Evolutionary conservation across 768 basidiomycete species (phyloP).

Genomic region (Suillus subalutaceus): DNA sequence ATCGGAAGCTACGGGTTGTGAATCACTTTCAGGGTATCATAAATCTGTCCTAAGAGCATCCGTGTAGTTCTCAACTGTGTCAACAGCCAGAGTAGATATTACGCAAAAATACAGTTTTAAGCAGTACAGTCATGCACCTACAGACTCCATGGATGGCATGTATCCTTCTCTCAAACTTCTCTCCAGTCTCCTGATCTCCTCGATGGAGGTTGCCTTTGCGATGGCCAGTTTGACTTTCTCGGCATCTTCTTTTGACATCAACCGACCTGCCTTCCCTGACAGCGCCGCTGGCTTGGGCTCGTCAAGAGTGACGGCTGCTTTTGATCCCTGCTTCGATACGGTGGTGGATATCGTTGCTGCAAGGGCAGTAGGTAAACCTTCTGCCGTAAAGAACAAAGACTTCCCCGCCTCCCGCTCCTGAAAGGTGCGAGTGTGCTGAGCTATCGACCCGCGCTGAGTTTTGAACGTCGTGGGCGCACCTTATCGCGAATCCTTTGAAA

Average conservation of each 20-base stretch:
- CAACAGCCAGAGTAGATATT: conserved; percentile 18
- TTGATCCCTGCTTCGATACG: conserved; percentile 67
- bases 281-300: conserved; percentile 68
- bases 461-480: conserved; percentile 58
- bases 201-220: conserved; percentile 86
- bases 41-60: neutral
- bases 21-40: neutral
- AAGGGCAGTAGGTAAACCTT: conserved; percentile 76
- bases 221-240: conserved; percentile 87
- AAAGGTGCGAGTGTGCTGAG: conserved; percentile 29
- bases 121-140: conserved; percentile 63
- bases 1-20: conserved; percentile 54
- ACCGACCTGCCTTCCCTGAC: conserved; percentile 73
- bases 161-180: conserved; percentile 84
- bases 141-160: conserved; percentile 74
- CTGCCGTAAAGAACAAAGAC: conserved; percentile 78
- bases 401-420: conserved; percentile 82
- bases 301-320: conserved; percentile 65
- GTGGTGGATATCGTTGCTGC: conserved; percentile 78
- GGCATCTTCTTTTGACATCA: conserved; percentile 92
- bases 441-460: conserved; percentile 17
- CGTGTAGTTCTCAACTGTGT: neutral
- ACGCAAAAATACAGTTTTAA: conserved; percentile 36
- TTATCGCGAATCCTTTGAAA: conserved; percentile 94
- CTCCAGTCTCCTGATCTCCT: conserved; percentile 85